Evolutionary conservation across 768 basidiomycete species (phyloP).

Genomic region (Psilocybe azurescens): DNA sequence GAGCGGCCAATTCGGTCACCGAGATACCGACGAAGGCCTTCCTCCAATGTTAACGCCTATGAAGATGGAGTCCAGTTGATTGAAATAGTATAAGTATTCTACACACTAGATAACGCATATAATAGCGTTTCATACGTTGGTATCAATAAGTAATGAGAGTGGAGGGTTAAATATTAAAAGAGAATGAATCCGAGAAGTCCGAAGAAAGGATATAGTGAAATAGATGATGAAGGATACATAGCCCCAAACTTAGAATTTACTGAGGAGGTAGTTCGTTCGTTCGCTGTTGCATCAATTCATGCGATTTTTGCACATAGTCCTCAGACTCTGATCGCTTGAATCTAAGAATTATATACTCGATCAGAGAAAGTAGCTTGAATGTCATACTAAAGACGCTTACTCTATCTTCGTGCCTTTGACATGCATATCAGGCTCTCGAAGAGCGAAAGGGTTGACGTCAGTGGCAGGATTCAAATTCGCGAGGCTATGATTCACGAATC

Average conservation of each 20-base stretch:
- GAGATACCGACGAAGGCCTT: too few relatives aligned
- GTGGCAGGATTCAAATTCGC: slow-evolving; percentile 79
- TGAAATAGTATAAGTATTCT: neutral
- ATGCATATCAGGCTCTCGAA: slow-evolving; percentile 88
- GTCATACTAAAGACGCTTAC: slow-evolving; percentile 45
- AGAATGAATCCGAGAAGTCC: neutral
- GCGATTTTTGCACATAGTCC: slow-evolving; percentile 65
- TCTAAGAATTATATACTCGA: slow-evolving; percentile 37
- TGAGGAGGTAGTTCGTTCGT: neutral
- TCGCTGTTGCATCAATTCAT: slow-evolving; percentile 47
- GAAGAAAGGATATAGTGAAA: neutral
- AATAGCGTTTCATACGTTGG: neutral
- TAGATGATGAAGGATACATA: neutral
- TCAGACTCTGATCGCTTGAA: slow-evolving; percentile 74
- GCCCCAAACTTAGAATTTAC: neutral
- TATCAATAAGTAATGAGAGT: neutral
- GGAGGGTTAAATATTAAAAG: neutral
- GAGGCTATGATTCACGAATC: slow-evolving; percentile 95
- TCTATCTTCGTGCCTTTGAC: slow-evolving; percentile 78
- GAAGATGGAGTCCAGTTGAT: neutral
- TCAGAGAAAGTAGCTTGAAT: neutral
- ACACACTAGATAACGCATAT: neutral
- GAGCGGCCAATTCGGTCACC: neutral
- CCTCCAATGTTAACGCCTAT: too few relatives aligned
- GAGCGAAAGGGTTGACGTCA: slow-evolving; percentile 90